Conservation (phyloP, 1,284 basidiomycete genomes). For the Mycena sp. region DNA sequence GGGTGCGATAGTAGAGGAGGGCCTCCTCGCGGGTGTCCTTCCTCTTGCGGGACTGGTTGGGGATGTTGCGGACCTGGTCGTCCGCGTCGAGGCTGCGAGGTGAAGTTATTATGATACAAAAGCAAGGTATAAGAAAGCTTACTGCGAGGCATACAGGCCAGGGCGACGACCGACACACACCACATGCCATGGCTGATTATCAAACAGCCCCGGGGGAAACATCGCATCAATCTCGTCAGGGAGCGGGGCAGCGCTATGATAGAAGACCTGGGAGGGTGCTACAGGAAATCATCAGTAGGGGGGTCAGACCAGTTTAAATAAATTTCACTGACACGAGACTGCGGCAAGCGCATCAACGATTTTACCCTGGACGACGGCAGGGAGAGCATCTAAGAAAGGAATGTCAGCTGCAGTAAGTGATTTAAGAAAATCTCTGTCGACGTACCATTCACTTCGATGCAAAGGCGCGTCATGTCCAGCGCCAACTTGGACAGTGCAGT, state of each 20-base stretch:
- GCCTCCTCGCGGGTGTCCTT: constrained; percentile 10
- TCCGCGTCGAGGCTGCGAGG: background rate
- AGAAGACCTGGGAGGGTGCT: too few species aligned
- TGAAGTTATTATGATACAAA: too few species aligned
- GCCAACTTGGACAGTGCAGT: background rate
- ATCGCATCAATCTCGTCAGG: too few species aligned
- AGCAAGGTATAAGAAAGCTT: too few species aligned
- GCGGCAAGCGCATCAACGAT: background rate
- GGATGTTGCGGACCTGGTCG: background rate
- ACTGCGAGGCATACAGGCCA: too few species aligned
- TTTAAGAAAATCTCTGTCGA: background rate
- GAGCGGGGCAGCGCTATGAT: too few species aligned
- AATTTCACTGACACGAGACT: background rate
- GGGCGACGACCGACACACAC: too few species aligned
- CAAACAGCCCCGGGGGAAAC: too few species aligned
- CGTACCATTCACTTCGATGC: constrained; percentile 4
- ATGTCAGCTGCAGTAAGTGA: background rate
- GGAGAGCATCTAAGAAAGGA: background rate
- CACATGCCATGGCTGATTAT: too few species aligned
- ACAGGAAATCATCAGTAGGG: too few species aligned
- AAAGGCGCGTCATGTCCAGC: constrained; percentile 11
- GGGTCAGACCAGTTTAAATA: background rate
- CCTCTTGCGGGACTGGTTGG: background rate
- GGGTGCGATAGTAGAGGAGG: background rate
- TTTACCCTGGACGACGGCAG: background rate